Evolutionary conservation across 345 rosid genomes (phyloP).

Genomic region (Eucalyptus marginata): DNA sequence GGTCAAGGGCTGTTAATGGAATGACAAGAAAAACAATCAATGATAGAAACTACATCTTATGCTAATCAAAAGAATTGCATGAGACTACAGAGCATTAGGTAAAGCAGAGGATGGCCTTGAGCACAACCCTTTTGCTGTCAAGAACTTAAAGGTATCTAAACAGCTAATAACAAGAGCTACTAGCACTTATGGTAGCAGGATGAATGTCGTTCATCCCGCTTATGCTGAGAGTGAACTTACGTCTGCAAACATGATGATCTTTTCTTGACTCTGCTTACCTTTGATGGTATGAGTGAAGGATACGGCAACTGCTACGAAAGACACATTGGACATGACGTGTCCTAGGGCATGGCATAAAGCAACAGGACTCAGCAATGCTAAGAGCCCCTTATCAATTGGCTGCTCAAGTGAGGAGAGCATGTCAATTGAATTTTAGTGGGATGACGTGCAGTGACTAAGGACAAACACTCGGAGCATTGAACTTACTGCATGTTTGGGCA

Average conservation of each 20-base stretch:
- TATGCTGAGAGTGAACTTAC: background rate
- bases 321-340: conserved; percentile 82
- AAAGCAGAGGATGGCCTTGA: background rate
- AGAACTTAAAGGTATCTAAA: background rate
- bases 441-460: background rate
- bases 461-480: background rate
- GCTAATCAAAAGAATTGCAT: background rate
- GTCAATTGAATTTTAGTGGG: background rate
- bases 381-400: conserved; percentile 70
- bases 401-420: conserved; percentile 4
- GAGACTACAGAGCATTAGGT: background rate
- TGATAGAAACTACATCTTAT: background rate
- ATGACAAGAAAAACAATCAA: background rate
- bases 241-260: background rate
- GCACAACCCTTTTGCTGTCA: background rate
- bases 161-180: background rate
- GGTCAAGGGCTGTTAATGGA: conserved; percentile 63
- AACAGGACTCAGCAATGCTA: conserved; percentile 73
- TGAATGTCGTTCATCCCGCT: background rate
- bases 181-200: background rate
- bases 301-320: conserved; percentile 92
- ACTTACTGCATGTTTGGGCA: conserved; percentile 92
- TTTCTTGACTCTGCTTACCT: conserved; percentile 23
- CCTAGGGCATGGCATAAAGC: conserved; percentile 90
- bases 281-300: conserved; percentile 76